Base-by-base conservation (phyloP, 257 asterid genomes). In the Lithospermum erythrorhizon region DNA sequence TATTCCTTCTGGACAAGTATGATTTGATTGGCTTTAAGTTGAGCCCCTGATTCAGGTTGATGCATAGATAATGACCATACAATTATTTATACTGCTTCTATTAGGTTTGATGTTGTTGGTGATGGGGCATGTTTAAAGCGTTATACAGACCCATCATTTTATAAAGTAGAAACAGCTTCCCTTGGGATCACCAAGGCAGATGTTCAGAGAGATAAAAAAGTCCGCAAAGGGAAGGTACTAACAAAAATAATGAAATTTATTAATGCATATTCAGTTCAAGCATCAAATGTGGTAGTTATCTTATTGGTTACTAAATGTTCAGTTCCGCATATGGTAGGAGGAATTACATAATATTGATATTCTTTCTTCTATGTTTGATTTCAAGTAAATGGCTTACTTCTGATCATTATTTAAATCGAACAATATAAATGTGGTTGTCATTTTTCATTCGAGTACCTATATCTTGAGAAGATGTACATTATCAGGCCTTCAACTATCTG, bases 111-210 rank as follows among this genome's bases (percentile, higher is more conserved):
- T 77, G 86, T 85, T 66, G 97, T 90, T 58, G 99, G 99, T 65
- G 96, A 95, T 78, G 99, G 99, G 72, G 91, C 97, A 67, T 89
- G 95, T 74, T 80, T 86, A 62, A 89, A 89, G 76, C 99, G 97
- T 37, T 93, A 82, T 76, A 86, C 99, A 6, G 99, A 93, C 66
- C 99, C 99, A 60, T 89, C 97, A 48, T 81, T 76, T 71, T 93
- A 78, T 72, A 93, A 83, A 82, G 68, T 77, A 57, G 99, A 84
- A 72, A 23, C 73, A n/a, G 61, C 71, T 21, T 62, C 79, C 61
- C 70, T 78, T 61, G 74, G 64, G 67, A 69, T 70, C 68, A 65
- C 70, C 63, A 65, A 60, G 68, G 41, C 82, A 37, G 86, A 80
- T 68, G 69, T 69, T 74, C 87, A 74, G 62, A 74, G 87, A 76